Base-by-base conservation (phyloP, 371 early-diverging fungal species). In the Cokeromyces recurvatus region DNA sequence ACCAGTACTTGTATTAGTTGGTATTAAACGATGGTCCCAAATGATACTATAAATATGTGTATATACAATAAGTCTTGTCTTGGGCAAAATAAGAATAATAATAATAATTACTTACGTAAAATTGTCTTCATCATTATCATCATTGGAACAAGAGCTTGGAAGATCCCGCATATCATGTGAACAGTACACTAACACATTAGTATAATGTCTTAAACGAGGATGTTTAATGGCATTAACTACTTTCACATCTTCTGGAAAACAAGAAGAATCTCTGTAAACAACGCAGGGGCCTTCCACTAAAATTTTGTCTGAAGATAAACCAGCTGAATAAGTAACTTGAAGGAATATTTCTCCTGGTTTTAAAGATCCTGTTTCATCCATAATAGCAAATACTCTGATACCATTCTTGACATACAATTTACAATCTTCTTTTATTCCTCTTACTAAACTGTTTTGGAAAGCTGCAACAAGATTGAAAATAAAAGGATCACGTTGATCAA, bases 111-210 rank as follows among this genome's bases (percentile, higher is more conserved):
- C 45, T 59, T 57, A 65, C 62, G 62, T 73, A 40, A 71, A 80
- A 9, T 79, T 73, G 63, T 91, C 92, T 5, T 90, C 89, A 51
- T 90, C 92, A 1, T 88, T 59, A 57, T 90, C 91, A 2, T 87
- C 87, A 14, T 91, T 91, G 14, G 84, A 75, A 43, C 85, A 80
- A 73, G 76, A 68, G 49, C 82, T 85, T 5, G 89, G 85, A 11
- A 89, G 51, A 21, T 84, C 84, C 12, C 87, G 67, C 0, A 56
- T 16, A 0, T 92, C 92, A 32, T 71, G 61, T 25, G 78, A 67
- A n/a, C 84, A 74, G 55, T 91, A 92, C 0, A 90, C 90, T 3
- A 94, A 64, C 3, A 89, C 87, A 51, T 91, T 81, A 4, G 66
- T 45, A 22, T 88, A 53, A 49, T 87, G 81, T 4, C 45, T 48